A percentile compares a stretch with the other conserved stretches of the same genome.
These are phyloP conservation scores for Postia placenta DNA, from an alignment of 768 basidiomycete genomes.

Conservation along the genomic window DNA sequence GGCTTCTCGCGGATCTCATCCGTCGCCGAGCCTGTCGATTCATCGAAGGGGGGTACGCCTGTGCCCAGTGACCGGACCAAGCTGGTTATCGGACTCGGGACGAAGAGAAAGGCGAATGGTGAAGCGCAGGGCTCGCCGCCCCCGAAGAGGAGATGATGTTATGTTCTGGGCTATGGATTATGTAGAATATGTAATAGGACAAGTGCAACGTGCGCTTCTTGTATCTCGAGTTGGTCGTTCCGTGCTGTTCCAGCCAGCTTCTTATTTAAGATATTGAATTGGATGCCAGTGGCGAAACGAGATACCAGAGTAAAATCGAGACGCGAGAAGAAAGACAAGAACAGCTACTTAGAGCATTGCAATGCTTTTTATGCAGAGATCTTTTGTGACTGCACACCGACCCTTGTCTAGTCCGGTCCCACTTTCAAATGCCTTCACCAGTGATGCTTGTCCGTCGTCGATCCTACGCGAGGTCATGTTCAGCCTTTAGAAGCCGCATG, in stretches of 20 bases:
- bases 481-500: background rate
- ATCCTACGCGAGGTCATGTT: constrained; percentile 42
- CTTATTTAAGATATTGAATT: background rate
- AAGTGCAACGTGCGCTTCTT: constrained; percentile 14
- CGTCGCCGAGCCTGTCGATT: constrained; percentile 40
- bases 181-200: background rate
- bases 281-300: background rate
- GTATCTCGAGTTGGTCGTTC: background rate
- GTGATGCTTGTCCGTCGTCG: constrained; percentile 76
- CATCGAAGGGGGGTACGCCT: constrained; percentile 45
- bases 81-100: constrained; percentile 70
- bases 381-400: constrained; percentile 62
- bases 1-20: constrained; percentile 75
- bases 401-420: constrained; percentile 72
- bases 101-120: constrained; percentile 74
- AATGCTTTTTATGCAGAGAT: constrained; percentile 69
- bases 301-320: too few species aligned
- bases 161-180: background rate
- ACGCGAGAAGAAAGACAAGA: too few species aligned
- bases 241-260: background rate
- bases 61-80: constrained; percentile 62
- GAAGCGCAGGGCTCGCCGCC: constrained; percentile 65
- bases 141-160: constrained; percentile 38
- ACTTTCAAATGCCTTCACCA: constrained; percentile 69
- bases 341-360: constrained; percentile 44